Evolutionary conservation across 176 grass and related monocot genomes (phyloP).

Genomic region (Oryza brachyantha): DNA sequence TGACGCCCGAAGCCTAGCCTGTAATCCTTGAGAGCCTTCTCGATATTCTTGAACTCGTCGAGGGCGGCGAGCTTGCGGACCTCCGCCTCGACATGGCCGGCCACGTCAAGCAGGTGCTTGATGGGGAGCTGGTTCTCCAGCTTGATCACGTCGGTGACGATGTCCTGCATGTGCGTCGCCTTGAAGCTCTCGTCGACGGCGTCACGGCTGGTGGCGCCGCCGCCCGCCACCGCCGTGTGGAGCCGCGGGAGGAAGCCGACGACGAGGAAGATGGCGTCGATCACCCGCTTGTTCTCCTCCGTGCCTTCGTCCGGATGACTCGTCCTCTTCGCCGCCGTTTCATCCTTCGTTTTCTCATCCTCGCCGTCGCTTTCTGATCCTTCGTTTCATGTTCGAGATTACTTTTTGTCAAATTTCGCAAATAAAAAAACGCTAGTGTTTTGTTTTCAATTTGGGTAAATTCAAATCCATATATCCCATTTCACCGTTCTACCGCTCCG

Average conservation of each 20-base stretch:
- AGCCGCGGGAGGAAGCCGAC: conserved; percentile 48
- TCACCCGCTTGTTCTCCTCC: background rate
- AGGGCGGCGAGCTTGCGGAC: rapidly evolving
- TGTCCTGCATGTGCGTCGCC: conserved; percentile 39
- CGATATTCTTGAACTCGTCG: background rate
- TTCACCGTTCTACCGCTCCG: too few relatives aligned
- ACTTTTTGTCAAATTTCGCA: too few relatives aligned
- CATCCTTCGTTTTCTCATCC: too few relatives aligned
- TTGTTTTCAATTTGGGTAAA: too few relatives aligned
- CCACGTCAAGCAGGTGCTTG: background rate
- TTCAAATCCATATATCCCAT: too few relatives aligned
- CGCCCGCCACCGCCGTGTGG: background rate
- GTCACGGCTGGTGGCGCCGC: background rate
- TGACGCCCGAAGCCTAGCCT: background rate
- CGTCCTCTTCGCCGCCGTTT: background rate
- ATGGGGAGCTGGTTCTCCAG: conserved; percentile 48
- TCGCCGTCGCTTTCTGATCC: too few relatives aligned
- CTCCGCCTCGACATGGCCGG: background rate
- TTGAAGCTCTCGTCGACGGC: conserved; percentile 29
- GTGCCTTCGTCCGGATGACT: background rate
- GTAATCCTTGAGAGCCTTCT: background rate
- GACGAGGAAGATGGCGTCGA: conserved; percentile 51
- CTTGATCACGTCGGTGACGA: conserved; percentile 55
- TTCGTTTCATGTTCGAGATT: too few relatives aligned
- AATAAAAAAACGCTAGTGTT: too few relatives aligned